These are phyloP conservation scores for Plectosphaerella sp. DNA, from an alignment of 2,329 filamentous ascomycete genomes.

Conservation along the genomic window DNA sequence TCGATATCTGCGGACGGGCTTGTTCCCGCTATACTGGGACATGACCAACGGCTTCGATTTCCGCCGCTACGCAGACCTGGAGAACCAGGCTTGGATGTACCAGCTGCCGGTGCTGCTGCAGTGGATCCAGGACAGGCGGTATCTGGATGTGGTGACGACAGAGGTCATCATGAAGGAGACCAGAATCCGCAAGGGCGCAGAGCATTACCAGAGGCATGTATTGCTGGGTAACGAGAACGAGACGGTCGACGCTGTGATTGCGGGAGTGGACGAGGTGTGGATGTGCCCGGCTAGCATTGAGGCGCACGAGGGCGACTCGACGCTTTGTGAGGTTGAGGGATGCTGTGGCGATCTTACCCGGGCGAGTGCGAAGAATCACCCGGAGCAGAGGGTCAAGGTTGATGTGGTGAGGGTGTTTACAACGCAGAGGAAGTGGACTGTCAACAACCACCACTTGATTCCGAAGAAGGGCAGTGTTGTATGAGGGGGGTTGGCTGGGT, in stretches of 20 bases:
- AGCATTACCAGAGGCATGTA: not conserved
- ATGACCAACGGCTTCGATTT: constrained; percentile 24
- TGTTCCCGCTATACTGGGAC: constrained; percentile 28
- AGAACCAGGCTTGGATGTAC: constrained; percentile 28
- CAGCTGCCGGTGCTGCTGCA: constrained; percentile 15
- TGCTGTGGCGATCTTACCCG: not conserved
- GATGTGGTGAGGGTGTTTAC: constrained; percentile 1
- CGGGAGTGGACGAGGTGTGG: not conserved
- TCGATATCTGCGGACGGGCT: constrained; percentile 24
- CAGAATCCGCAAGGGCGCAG: not conserved
- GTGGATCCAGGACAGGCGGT: constrained; percentile 17
- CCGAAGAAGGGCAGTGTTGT: not conserved
- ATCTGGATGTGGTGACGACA: constrained; percentile 12
- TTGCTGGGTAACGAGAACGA: not conserved
- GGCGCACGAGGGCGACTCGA: constrained; percentile 1
- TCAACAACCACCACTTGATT: not conserved
- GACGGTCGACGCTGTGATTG: not conserved
- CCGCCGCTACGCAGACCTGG: constrained; percentile 25
- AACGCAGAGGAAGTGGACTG: not conserved
- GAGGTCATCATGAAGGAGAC: constrained; percentile 3
- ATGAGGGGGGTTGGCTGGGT: not conserved
- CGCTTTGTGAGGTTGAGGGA: not conserved
- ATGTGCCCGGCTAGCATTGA: not conserved
- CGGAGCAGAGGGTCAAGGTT: not conserved
- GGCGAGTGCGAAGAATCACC: constrained; percentile 1